These are phyloP conservation scores for Fusarium udum DNA, from an alignment of 2,329 filamentous ascomycete species.

Conservation along the genomic window DNA sequence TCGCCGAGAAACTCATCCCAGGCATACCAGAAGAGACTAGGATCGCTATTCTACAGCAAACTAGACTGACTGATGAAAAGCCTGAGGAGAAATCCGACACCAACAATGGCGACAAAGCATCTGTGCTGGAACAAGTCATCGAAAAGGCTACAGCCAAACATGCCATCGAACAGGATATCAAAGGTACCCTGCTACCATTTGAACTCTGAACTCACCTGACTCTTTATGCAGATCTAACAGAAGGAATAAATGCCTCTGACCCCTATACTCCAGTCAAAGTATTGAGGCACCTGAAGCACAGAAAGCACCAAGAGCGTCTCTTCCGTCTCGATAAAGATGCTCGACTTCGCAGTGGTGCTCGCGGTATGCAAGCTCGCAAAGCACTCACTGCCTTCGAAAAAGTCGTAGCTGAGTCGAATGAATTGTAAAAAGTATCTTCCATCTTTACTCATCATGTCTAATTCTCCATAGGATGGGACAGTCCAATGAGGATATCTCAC, in stretches of 20 bases:
- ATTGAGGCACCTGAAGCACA: slow-evolving; percentile 69
- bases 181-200: slow-evolving; percentile 51
- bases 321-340: slow-evolving; percentile 79
- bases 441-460: background rate
- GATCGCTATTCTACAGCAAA: slow-evolving; percentile 77
- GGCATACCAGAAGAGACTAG: slow-evolving; percentile 74
- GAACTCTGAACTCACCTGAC: background rate
- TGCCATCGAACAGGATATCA: slow-evolving; percentile 68
- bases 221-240: slow-evolving; percentile 59
- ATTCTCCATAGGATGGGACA: slow-evolving; percentile 55
- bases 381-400: slow-evolving; percentile 75
- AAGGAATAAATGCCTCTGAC: slow-evolving; percentile 67
- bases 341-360: slow-evolving; percentile 75
- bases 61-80: slow-evolving; percentile 49
- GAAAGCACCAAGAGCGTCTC: slow-evolving; percentile 69
- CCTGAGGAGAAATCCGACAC: slow-evolving; percentile 41
- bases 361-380: slow-evolving; percentile 81
- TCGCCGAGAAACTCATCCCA: slow-evolving; percentile 81
- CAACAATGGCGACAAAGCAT: slow-evolving; percentile 33
- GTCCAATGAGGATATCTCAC: slow-evolving; percentile 63
- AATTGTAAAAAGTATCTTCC: slow-evolving; percentile 52
- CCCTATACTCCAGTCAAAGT: slow-evolving; percentile 67
- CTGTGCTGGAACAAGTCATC: slow-evolving; percentile 75
- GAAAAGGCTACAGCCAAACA: slow-evolving; percentile 66
- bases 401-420: slow-evolving; percentile 66